Evolutionary conservation across 2,329 filamentous ascomycete species (phyloP).

Genomic region (Akanthomyces uredinophilus): DNA sequence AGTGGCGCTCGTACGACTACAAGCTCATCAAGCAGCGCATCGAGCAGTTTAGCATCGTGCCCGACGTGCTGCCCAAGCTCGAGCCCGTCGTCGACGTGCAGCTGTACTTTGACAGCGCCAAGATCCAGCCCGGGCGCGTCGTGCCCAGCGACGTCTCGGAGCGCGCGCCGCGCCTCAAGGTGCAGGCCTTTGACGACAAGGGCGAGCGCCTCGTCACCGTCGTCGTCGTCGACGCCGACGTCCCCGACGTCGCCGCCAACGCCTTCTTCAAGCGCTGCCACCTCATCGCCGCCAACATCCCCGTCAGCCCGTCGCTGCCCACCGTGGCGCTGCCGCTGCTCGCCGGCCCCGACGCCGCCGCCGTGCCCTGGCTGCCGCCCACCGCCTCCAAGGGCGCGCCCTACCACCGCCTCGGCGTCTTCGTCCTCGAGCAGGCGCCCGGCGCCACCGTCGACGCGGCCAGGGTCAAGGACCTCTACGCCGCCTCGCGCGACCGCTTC

Average conservation of each 20-base stretch:
- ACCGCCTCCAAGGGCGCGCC: slow-evolving; percentile 84
- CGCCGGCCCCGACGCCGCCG: slow-evolving; percentile 57
- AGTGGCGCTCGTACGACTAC: slow-evolving; percentile 82
- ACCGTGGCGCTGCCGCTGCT: slow-evolving; percentile 62
- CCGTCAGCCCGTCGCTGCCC: slow-evolving; percentile 47
- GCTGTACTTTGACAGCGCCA: slow-evolving; percentile 68
- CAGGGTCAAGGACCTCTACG: slow-evolving; percentile 49
- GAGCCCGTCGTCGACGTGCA: slow-evolving; percentile 75
- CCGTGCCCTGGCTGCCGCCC: slow-evolving; percentile 77
- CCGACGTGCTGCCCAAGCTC: slow-evolving; percentile 78
- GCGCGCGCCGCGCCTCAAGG: slow-evolving; percentile 65
- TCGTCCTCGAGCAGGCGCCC: slow-evolving; percentile 74
- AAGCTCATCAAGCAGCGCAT: slow-evolving; percentile 80
- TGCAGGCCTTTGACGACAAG: slow-evolving; percentile 80
- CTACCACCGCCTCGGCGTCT: slow-evolving; percentile 83
- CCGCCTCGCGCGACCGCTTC: slow-evolving; percentile 58
- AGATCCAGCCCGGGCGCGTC: slow-evolving; percentile 70
- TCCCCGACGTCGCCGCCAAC: slow-evolving; percentile 72
- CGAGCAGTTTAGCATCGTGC: slow-evolving; percentile 77
- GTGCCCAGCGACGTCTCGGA: slow-evolving; percentile 72
- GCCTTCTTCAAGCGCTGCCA: slow-evolving; percentile 78
- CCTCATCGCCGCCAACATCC: slow-evolving; percentile 69
- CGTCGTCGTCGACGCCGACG: slow-evolving; percentile 83
- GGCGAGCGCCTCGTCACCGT: slow-evolving; percentile 80
- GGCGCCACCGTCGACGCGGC: slow-evolving; percentile 50